Base-by-base conservation (phyloP, 2,329 filamentous ascomycete species). In the Leptosphaerulina australis region DNA sequence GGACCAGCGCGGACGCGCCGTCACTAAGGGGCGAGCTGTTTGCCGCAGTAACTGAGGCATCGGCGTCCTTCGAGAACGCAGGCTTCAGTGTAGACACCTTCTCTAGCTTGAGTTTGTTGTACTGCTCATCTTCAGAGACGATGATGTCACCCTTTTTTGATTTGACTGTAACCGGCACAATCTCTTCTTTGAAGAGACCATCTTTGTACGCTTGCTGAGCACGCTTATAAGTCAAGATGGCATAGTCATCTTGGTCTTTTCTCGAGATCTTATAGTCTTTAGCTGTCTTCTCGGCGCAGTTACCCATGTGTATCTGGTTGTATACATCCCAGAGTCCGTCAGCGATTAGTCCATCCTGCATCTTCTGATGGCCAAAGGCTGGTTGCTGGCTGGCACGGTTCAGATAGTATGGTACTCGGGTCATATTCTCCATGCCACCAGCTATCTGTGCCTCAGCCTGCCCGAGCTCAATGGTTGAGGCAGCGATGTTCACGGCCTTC, bases 381-480 rank as follows among this genome's bases (percentile, higher is more conserved):
- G 92, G 90, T 62, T 94, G 80, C 55, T 88, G 84, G 66, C 86
- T 90, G n/a, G 91, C 85, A 24, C 94, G 85, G 6, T 88, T 86
- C 22, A 95, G 77, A 70, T 97, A 97, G 75, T 95, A 95, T 2
- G 94, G 94, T 4, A 96, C 91, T 29, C 88, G 83, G 5, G 90
- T 90, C 94, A 99, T 99, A 75, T 90, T 97, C 78, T 99, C 94
- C 89, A 99, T 97, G 44, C 94, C 94, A 55, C 94, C 94, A 1
- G 94, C 94, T 6, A 97, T 81, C 71, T 96, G 89, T 0, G 89
- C 92, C 66, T 96, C 90, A 12, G 91, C 84, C 8, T 96, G 81
- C 4, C 94, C 93, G 9, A 99, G 83, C 75, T 97, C 90, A 63
- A 97, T 96, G 68, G 96, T 94, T 69, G 96, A 91, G 1, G 93